Evolutionary conservation across 1,284 basidiomycete species (phyloP), one percentile per base, ranked within the genome.

Genomic region (Tranzscheliella williamsii): DNA sequence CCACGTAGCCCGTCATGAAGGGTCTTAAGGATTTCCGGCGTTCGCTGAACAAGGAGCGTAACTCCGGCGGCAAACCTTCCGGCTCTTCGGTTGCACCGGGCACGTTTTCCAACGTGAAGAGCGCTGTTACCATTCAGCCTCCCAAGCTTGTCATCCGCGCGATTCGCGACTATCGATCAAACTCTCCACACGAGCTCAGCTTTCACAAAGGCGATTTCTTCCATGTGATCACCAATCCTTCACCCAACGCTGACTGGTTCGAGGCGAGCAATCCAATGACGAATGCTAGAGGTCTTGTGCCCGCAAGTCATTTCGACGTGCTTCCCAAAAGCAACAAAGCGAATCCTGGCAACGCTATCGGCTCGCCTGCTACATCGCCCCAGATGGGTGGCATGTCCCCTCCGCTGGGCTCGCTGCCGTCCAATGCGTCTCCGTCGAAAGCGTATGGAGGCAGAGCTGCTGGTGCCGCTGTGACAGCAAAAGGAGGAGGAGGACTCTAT

Each of bases 191-290:
- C 73, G 88, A 97, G 74, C 85, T 99, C 44, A 86, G 89, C 33
- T 98, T 97, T 78, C 83, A 85, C 65, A 89, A 89, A 79, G 95
- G 95, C 57, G 95, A 99, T 81, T 97, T 97, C 80, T 97, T 96
- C 82, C 90, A 97, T 80, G 93, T 98, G 50, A 83, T 90, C 26
- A 85, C 85, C 58, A 90, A 94, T 81, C 85, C 50, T 37, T 38
- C 42, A 26, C 51, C 50, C 17, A 61, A 68, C 9, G 53, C 72
- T 21, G 72, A 79, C 29, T 81, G 80, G 79, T 79, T 79, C 55
- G 79, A 81, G 43, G 80, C 80, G 2, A 73, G 70, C 42, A 80
- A 98, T 77, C 94, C 95, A 15, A 83, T 93, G 69, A 87, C 88
- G 11, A 90, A 90, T 32, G 87, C 92, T 4, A 84, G 95, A 51